Evolutionary conservation across 208 protist genomes (phyloP), one percentile per base, ranked within the genome.

Genomic region (Trypanosoma caninum): DNA sequence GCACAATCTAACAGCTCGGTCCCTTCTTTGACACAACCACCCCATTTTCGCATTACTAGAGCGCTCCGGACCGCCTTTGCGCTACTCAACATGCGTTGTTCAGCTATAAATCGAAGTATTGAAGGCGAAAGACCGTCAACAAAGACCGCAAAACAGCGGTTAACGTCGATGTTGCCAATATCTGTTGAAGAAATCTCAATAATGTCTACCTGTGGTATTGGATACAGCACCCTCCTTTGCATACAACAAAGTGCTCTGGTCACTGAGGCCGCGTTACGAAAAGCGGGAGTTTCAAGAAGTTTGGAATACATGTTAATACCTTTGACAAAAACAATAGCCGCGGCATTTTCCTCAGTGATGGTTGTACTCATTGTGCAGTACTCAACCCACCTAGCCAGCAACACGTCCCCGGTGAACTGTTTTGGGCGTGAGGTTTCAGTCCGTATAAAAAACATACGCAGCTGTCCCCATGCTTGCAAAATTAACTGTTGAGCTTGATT

Each of bases 281-380:
- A 60, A 2, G 52, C 62, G 10, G 11, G 18, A 16, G 40, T 60
- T 55, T 30, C 53, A 16, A 68, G n/a, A 14, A 68, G 53, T 38
- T 6, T 20, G n/a, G 46, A 20, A 23, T 68, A 68, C 20, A 68
- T 33, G 28, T 41, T 34, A 38, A 59, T 3, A 40, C 22, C 27
- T 27, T 41, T 25, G 28, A 16, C 11, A 44, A 35, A 37, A 20
- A 40, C 22, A 25, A 7, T 30, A 22, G 25, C 9, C 20, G 1
- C 52, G 60, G n/a, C n/a, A n/a, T n/a, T n/a, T n/a, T n/a, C n/a
- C n/a, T n/a, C n/a, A n/a, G n/a, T n/a, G n/a, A n/a, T n/a, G n/a
- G n/a, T n/a, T n/a, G n/a, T n/a, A n/a, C n/a, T 18, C 34, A 40
- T n/a, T 30, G 46, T 51, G 44, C 41, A 71, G 41, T 64, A 71